Conservation (phyloP, 169 alveolate species). For the Theileria annulata region DNA sequence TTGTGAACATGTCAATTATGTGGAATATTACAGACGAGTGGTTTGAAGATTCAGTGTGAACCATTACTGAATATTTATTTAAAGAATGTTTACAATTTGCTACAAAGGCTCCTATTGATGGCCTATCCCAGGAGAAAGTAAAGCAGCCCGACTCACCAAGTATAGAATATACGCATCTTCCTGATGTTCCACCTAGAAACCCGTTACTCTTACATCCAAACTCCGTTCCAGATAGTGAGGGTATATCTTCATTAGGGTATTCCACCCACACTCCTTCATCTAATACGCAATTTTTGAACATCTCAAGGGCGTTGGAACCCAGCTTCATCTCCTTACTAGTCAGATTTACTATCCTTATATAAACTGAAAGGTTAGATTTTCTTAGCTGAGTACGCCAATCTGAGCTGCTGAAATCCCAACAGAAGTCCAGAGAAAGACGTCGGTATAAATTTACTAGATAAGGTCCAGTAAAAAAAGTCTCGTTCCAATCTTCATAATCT, state of each 20-base stretch:
- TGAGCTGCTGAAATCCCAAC: slow-evolving; percentile 63
- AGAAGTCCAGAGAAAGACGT: slow-evolving; percentile 30
- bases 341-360: slow-evolving; percentile 78
- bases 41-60: slow-evolving; percentile 75
- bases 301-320: slow-evolving; percentile 47
- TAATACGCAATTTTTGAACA: slow-evolving; percentile 19
- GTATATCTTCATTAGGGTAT: slow-evolving; percentile 81
- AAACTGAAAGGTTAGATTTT: slow-evolving; percentile 78
- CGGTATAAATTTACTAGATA: slow-evolving; percentile 7
- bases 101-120: slow-evolving; percentile 69
- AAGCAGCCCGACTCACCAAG: slow-evolving; percentile 74
- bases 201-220: slow-evolving; percentile 81
- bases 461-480: background rate
- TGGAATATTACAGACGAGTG: slow-evolving; percentile 82
- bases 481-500: slow-evolving; percentile 2
- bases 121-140: slow-evolving; percentile 74
- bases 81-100: slow-evolving; percentile 74
- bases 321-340: slow-evolving; percentile 71
- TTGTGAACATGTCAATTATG: slow-evolving; percentile 71
- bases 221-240: slow-evolving; percentile 77
- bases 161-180: slow-evolving; percentile 70
- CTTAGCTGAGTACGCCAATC: slow-evolving; percentile 78
- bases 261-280: slow-evolving; percentile 81
- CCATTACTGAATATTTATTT: slow-evolving; percentile 67
- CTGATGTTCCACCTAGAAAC: slow-evolving; percentile 75